Evolutionary conservation across 768 basidiomycete species (phyloP).

Genomic region (Kockovaella imperatae): DNA sequence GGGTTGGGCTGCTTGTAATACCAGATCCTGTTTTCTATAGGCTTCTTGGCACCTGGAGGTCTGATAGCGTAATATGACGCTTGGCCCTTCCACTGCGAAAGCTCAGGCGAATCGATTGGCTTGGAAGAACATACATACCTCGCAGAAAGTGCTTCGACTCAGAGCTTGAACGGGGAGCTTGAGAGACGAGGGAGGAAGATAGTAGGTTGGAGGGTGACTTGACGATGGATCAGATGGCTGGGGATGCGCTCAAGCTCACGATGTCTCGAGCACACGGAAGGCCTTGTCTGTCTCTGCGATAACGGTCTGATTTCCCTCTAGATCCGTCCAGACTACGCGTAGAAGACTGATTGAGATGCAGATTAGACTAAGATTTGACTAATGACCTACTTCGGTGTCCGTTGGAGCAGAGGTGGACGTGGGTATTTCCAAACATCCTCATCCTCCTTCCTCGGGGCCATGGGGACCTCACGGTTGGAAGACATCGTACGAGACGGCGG

Average conservation of each 20-base stretch:
- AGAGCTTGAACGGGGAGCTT: conserved; percentile 16
- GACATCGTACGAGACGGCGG: neutral
- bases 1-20: conserved; percentile 31
- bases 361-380: neutral
- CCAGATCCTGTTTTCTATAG: conserved; percentile 33
- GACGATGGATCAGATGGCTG: neutral
- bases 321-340: conserved; percentile 23
- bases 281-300: conserved; percentile 35
- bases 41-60: conserved; percentile 3
- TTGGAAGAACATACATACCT: conserved; percentile 14
- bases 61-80: conserved; percentile 32
- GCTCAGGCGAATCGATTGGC: neutral
- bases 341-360: conserved; percentile 19
- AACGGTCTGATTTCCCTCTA: conserved; percentile 22
- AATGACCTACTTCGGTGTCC: conserved; percentile 20
- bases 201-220: conserved; percentile 44
- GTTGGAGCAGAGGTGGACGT: conserved; percentile 36
- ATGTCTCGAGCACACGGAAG: conserved; percentile 40
- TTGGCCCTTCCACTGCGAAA: conserved; percentile 27
- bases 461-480: conserved; percentile 2
- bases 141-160: conserved; percentile 32
- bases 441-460: conserved; percentile 21
- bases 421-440: conserved; percentile 44
- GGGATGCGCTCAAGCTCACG: conserved; percentile 12
- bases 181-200: conserved; percentile 27